A percentile compares a stretch with the other conserved stretches of the same genome.
Conservation (phyloP, 306 rosid genomes). For the Hylodesmum podocarpum region DNA sequence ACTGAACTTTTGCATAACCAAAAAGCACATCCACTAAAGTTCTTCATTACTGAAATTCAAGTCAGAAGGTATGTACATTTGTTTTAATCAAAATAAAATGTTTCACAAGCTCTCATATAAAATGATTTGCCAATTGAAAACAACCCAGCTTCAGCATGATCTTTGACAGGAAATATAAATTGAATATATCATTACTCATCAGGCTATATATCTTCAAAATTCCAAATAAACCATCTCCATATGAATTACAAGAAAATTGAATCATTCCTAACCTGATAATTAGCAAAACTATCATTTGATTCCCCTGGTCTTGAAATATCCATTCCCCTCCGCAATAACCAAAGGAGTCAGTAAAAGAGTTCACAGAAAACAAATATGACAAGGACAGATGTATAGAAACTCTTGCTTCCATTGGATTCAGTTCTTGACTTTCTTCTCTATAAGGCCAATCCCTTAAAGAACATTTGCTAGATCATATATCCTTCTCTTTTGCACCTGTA, state of each 20-base stretch:
- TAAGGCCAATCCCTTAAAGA: constrained; percentile 98
- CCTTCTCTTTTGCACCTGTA: constrained; percentile 94
- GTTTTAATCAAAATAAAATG: constrained; percentile 22
- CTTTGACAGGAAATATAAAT: constrained; percentile 4
- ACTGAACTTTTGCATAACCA: too few species aligned
- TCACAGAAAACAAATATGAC: constrained; percentile 24
- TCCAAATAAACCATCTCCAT: constrained; percentile 3
- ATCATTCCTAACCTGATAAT: constrained; percentile 68
- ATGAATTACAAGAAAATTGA: constrained; percentile 30
- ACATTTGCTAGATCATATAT: constrained; percentile 98
- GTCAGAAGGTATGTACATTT: background rate
- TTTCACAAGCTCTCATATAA: background rate
- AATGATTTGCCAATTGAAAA: constrained; percentile 3
- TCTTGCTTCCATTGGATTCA: constrained; percentile 98
- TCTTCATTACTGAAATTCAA: constrained; percentile 15
- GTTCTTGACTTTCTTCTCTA: constrained; percentile 95
- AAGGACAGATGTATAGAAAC: constrained; percentile 17
- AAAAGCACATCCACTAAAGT: too few species aligned
- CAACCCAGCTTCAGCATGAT: background rate
- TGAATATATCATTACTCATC: background rate
- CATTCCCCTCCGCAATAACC: constrained; percentile 68
- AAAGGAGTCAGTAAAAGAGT: constrained; percentile 25
- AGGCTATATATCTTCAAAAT: constrained; percentile 8
- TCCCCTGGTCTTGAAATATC: constrained; percentile 86
- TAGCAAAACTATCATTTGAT: constrained; percentile 66